phyloP scores from a whole-genome alignment of 805 yeast species.

The Komagataella pseudopastoris region DNA sequence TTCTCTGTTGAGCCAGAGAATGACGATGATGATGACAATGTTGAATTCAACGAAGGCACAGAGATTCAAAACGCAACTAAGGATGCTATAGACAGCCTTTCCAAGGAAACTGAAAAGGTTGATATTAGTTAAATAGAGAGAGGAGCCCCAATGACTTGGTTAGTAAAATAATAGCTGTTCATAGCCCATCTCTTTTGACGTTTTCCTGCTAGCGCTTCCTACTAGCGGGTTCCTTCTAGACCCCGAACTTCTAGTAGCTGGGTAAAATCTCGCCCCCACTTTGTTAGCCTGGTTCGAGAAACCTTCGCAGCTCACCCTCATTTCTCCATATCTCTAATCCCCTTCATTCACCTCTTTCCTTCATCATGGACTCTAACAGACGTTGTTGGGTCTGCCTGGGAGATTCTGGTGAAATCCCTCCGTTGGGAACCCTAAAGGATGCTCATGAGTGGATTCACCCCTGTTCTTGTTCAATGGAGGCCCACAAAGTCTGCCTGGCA shows the following conservation, averaged over 20 bases:
- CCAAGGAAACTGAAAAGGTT: not conserved
- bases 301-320: not conserved
- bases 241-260: too few relatives aligned
- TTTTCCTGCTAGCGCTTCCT: not conserved
- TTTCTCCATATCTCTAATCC: not conserved
- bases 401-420: conserved; percentile 17
- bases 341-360: not conserved
- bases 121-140: not conserved
- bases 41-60: conserved; percentile 29
- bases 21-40: conserved; percentile 21
- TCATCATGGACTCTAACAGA: not conserved
- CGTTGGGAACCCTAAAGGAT: conserved; percentile 14
- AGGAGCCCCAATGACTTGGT: not conserved
- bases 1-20: conserved; percentile 58
- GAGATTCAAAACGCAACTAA: conserved; percentile 23
- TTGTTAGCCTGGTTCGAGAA: not conserved
- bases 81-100: not conserved
- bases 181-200: not conserved
- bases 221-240: not conserved
- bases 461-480: conserved; percentile 28
- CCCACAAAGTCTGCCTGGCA: conserved; percentile 29
- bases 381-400: conserved; percentile 17
- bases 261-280: not conserved
- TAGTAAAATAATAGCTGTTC: not conserved
- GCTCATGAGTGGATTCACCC: conserved; percentile 29